These are phyloP conservation scores for Globisporangium spiculum DNA, from an alignment of 352 stramenopile species.

Conservation along the genomic window DNA sequence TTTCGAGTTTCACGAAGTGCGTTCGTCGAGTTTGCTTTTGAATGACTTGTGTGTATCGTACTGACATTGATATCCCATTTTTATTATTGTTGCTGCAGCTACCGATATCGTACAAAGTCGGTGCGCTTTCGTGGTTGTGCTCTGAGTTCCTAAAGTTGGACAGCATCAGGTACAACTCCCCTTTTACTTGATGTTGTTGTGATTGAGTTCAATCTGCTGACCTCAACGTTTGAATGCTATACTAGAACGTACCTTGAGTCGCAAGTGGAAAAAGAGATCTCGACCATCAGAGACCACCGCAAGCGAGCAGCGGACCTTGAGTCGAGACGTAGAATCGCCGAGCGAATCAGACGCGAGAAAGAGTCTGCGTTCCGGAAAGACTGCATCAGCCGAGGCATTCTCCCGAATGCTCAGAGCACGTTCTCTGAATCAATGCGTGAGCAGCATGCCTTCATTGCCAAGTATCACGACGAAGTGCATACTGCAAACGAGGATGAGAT, in stretches of 20 bases:
- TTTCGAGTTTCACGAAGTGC: conserved; percentile 65
- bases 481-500: conserved; percentile 46
- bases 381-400: conserved; percentile 58
- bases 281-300: conserved; percentile 43
- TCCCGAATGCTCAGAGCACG: conserved; percentile 64
- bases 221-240: neutral
- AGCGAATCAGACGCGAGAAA: conserved; percentile 51
- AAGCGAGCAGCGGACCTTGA: conserved; percentile 57
- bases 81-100: conserved; percentile 23
- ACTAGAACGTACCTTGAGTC: conserved; percentile 46
- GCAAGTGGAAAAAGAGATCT: conserved; percentile 62
- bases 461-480: conserved; percentile 64
- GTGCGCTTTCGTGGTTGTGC: conserved; percentile 62
- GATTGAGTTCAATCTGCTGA: neutral
- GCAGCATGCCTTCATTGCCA: conserved; percentile 57
- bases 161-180: conserved; percentile 33
- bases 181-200: neutral
- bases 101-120: conserved; percentile 58
- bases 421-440: conserved; percentile 62
- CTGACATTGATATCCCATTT: neutral
- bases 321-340: conserved; percentile 43
- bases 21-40: conserved; percentile 2
- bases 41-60: neutral
- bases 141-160: conserved; percentile 63
- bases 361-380: conserved; percentile 56